phyloP scores from a whole-genome alignment of 2,329 filamentous ascomycete species.

The Bisporella sp. region DNA sequence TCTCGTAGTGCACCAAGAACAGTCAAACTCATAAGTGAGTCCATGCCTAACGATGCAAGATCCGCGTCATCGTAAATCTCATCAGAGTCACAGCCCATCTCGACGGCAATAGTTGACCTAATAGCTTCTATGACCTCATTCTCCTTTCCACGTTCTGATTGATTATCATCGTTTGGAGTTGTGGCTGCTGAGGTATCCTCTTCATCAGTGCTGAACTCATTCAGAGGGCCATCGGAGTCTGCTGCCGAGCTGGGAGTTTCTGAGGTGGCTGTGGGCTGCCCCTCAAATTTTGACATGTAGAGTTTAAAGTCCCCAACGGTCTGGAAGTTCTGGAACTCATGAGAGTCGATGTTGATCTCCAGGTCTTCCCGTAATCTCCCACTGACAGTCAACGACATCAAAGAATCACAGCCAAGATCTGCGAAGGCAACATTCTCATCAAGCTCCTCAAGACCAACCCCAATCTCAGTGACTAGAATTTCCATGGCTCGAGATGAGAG shows the following conservation, averaged over 20 bases:
- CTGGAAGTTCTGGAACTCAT: slow-evolving; percentile 34
- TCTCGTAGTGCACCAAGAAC: slow-evolving; percentile 49
- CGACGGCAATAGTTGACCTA: slow-evolving; percentile 60
- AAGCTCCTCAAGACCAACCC: slow-evolving; percentile 46
- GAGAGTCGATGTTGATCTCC: slow-evolving; percentile 40
- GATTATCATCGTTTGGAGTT: slow-evolving; percentile 45
- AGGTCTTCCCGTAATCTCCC: slow-evolving; percentile 51
- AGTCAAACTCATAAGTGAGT: slow-evolving; percentile 50
- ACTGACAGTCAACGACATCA: slow-evolving; percentile 52
- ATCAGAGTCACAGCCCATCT: slow-evolving; percentile 64
- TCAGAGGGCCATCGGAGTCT: neutral
- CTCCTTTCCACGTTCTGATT: slow-evolving; percentile 40
- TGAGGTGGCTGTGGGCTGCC: slow-evolving; percentile 3
- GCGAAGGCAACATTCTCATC: slow-evolving; percentile 48
- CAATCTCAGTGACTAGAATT: slow-evolving; percentile 50
- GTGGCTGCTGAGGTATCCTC: slow-evolving; percentile 45
- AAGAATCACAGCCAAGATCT: slow-evolving; percentile 53
- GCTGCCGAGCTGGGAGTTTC: neutral
- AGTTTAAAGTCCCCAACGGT: slow-evolving; percentile 47
- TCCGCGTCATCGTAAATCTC: slow-evolving; percentile 50
- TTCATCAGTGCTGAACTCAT: slow-evolving; percentile 31
- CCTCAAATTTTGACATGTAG: slow-evolving; percentile 35
- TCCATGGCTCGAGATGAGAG: slow-evolving; percentile 41
- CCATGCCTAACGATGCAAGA: slow-evolving; percentile 50
- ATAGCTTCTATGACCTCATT: slow-evolving; percentile 44